Percentiles rank a stretch among this genome's conserved stretches.
Conservation (phyloP, 441 rosid species). For the Breynia disticha region DNA sequence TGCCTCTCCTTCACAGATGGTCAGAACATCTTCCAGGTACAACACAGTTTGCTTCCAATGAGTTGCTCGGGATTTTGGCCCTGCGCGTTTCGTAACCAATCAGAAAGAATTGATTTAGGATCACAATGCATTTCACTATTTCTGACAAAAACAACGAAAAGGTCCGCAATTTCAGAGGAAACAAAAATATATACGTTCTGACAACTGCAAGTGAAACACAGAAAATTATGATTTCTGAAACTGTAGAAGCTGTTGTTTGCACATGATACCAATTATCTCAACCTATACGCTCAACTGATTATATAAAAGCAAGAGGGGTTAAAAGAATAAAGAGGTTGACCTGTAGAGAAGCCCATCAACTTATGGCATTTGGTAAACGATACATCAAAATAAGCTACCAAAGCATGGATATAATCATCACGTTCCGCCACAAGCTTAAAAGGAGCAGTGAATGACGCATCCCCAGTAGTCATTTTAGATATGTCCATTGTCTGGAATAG, state of each 20-base stretch:
- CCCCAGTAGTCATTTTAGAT: slow-evolving; percentile 85
- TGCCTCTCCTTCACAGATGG: slow-evolving; percentile 87
- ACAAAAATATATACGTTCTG: too few relatives aligned
- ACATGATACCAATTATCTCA: too few relatives aligned
- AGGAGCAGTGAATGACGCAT: slow-evolving; percentile 91
- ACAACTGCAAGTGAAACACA: too few relatives aligned
- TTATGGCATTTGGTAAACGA: slow-evolving; percentile 92
- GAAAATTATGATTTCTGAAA: too few relatives aligned
- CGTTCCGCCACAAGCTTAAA: slow-evolving; percentile 92
- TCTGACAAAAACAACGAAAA: neutral
- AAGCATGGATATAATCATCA: slow-evolving; percentile 90
- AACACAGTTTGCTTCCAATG: slow-evolving; percentile 98
- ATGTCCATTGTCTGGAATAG: slow-evolving; percentile 82
- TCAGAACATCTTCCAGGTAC: slow-evolving; percentile 85
- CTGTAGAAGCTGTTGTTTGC: too few relatives aligned
- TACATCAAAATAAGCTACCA: slow-evolving; percentile 93
- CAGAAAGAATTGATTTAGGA: neutral
- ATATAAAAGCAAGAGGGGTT: neutral
- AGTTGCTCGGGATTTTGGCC: slow-evolving; percentile 63
- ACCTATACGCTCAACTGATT: neutral
- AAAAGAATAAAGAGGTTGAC: slow-evolving; percentile 22
- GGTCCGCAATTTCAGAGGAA: neutral
- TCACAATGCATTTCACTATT: neutral
- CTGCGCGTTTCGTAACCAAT: slow-evolving; percentile 21
- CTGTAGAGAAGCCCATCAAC: slow-evolving; percentile 92